Base-by-base conservation (phyloP, 345 rosid species). In the Camelina neglecta region DNA sequence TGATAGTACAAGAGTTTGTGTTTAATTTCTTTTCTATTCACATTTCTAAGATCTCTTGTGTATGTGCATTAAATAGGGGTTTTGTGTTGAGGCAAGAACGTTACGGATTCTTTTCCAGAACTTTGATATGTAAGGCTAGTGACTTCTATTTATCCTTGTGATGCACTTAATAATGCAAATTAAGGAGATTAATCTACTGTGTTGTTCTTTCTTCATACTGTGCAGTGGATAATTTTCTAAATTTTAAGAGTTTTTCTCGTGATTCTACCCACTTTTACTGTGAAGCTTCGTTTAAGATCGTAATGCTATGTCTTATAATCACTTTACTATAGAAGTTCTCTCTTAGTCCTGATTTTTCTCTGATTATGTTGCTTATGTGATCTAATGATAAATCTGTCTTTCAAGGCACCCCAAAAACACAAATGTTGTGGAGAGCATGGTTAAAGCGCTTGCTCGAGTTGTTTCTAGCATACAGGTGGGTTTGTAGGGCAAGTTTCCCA, bases 361-460 rank as follows among this genome's bases (percentile, higher is more conserved):
- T 21, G 65, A 38, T 54, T 49, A 63, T 44, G 67, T 49, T 68
- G 23, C 24, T 61, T 54, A 39, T 48, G 29, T 64, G 65, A 47
- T 64, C 60, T 70, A 64, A 70, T 70, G 26, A 7, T 13, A 62
- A 70, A 53, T 55, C 66, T 75, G 7, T 45, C 21, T 69, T 74
- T 82, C 62, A 69, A 92, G 97, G 98, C 80, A 95, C 74, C 98
- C 98, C 26, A 92, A 87, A 86, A 95, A 89, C 83, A 90, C 97
- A 49, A 92, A 95, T 85, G 93, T 95, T 67, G 99, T 90, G 80
- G 99, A 92, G 89, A 88, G 89, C 76, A 92, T 95, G 92, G 93
- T 92, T 80, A 95, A 92, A 79, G 88, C 99, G 60, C 96, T 95
- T 73, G 97, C 97, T 81, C 93, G 96, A 55, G 97, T 95, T 82